phyloP scores from a whole-genome alignment of 805 yeast species.

The Tanozyma kutaoensis region DNA sequence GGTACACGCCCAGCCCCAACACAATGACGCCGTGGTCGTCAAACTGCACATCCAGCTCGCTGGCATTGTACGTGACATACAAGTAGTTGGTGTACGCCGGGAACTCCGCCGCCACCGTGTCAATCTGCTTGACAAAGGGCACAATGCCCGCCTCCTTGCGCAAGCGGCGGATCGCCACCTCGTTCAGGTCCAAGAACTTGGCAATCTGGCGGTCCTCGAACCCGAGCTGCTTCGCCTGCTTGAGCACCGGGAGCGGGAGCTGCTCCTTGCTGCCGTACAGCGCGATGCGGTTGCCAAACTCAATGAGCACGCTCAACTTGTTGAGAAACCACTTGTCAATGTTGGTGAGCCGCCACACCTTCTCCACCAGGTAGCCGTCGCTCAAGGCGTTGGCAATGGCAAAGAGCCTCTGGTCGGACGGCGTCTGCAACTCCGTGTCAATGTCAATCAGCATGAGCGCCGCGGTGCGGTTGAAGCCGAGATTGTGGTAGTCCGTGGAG shows the following conservation, averaged over 20 bases:
- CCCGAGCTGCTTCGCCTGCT: slow-evolving; percentile 91
- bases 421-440: slow-evolving; percentile 87
- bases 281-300: slow-evolving; percentile 51
- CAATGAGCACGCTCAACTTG: slow-evolving; percentile 66
- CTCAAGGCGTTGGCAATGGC: slow-evolving; percentile 92
- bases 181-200: slow-evolving; percentile 74
- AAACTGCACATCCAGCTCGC: slow-evolving; percentile 73
- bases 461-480: slow-evolving; percentile 80
- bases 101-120: slow-evolving; percentile 98
- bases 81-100: slow-evolving; percentile 93
- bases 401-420: slow-evolving; percentile 93
- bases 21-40: slow-evolving; percentile 93
- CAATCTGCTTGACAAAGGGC: slow-evolving; percentile 94
- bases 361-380: slow-evolving; percentile 81
- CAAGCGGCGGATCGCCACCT: slow-evolving; percentile 80
- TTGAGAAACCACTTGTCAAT: slow-evolving; percentile 95
- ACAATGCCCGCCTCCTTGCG: slow-evolving; percentile 77
- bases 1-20: slow-evolving; percentile 94
- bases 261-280: slow-evolving; percentile 44
- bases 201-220: slow-evolving; percentile 97
- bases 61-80: slow-evolving; percentile 91
- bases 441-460: slow-evolving; percentile 86
- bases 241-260: slow-evolving; percentile 49
- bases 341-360: slow-evolving; percentile 80
- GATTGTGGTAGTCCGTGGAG: slow-evolving; percentile 88